Conservation (phyloP, 1,284 basidiomycete species). For the Earliella scabrosa region DNA sequence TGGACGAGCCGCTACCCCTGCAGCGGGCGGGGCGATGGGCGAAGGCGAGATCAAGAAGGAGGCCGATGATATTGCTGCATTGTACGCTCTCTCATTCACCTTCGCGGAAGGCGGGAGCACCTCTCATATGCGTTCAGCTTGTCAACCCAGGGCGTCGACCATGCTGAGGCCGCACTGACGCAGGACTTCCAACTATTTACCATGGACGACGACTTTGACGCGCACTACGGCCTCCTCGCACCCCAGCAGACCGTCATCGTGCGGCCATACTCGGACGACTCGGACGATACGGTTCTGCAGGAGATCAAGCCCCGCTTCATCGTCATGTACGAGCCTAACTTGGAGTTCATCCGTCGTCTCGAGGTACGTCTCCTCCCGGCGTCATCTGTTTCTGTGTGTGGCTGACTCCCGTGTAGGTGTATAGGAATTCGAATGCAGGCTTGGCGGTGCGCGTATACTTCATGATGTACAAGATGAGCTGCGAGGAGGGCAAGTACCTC, state of each 20-base stretch:
- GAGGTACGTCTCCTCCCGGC: constrained; percentile 85
- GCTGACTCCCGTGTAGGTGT: constrained; percentile 59
- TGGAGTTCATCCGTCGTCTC: constrained; percentile 90
- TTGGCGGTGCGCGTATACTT: constrained; percentile 93
- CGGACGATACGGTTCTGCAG: constrained; percentile 87
- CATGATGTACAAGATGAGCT: constrained; percentile 90
- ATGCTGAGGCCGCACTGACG: constrained; percentile 2
- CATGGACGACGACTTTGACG: constrained; percentile 74
- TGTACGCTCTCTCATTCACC: constrained; percentile 16
- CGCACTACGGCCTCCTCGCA: constrained; percentile 81
- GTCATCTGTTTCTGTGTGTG: neutral
- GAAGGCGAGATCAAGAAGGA: constrained; percentile 24
- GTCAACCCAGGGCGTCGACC: constrained; percentile 21
- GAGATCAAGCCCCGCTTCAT: constrained; percentile 93
- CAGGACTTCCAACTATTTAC: constrained; percentile 48
- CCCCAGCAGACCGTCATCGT: constrained; percentile 87
- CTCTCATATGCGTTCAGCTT: constrained; percentile 7
- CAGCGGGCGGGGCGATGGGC: neutral
- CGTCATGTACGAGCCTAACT: constrained; percentile 94
- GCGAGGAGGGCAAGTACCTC: constrained; percentile 96
- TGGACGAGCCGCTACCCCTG: constrained; percentile 11
- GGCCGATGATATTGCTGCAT: constrained; percentile 26
- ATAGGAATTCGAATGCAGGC: constrained; percentile 81
- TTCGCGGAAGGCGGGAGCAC: neutral
- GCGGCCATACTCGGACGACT: constrained; percentile 89